Evolutionary conservation across 208 protist species (phyloP), one percentile per base, ranked within the genome.

Genomic region (Trypanosoma congolense): DNA sequence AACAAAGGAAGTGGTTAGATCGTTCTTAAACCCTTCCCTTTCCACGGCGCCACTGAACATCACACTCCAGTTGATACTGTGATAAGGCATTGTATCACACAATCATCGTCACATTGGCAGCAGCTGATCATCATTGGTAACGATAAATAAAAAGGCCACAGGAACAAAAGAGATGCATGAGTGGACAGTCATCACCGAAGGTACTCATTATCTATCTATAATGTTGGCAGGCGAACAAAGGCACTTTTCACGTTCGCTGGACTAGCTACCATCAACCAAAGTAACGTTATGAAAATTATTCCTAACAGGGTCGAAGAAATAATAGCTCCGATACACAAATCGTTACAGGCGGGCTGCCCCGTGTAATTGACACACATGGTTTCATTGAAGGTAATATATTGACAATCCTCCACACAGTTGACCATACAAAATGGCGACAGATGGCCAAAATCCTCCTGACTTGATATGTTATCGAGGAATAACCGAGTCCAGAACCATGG

Each of bases 241-340:
- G 80, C 77, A 14, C 62, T 79, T 52, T 62, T 64, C 45, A 83
- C 42, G 55, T 87, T 87, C 12, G 68, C 52, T 1, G 83, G 75
- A 16, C 60, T 71, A n/a, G 77, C 35, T 24, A 80, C 26, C 42
- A 64, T 61, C 24, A 77, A 52, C 18, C 60, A 48, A 38, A 68
- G 35, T n/a, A 77, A 44, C 19, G 43, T 59, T 14, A 70, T 30
- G 10, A 40, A 54, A 61, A 69, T 51, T 0, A 28, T 36, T 6
- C 57, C 83, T 47, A 91, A 60, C 31, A 85, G 67, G 2, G 61
- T 64, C 2, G 75, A 72, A 1, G 83, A 75, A 5, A 62, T 80
- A 44, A 87, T 79, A 26, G 71, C 80, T 49, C 77, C 80, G 46
- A 73, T 75, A 61, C 83, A 86, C n/a, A 91, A 46, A 24, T 63